A percentile compares a stretch with the other conserved stretches of the same genome.
phyloP scores from a whole-genome alignment of 257 asterid genomes.

The Ophiorrhiza pumila region DNA sequence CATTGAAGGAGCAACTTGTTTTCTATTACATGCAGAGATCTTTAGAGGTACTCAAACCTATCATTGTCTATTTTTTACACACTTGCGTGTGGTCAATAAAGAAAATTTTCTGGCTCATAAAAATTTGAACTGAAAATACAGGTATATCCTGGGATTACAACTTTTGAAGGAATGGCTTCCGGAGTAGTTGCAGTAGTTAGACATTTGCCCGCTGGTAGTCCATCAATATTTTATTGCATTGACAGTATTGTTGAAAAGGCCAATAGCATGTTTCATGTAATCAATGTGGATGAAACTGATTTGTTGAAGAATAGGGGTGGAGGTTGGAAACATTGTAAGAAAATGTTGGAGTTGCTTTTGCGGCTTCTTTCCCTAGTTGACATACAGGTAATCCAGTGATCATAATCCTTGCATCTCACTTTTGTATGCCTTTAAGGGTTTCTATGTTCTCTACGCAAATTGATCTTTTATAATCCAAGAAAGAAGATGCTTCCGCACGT shows the following conservation, averaged over 20 bases:
- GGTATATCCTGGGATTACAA: slow-evolving; percentile 82
- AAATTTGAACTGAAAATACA: slow-evolving; percentile 29
- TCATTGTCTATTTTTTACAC: slow-evolving; percentile 14
- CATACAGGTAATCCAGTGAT: slow-evolving; percentile 54
- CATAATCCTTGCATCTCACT: background rate
- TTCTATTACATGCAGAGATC: slow-evolving; percentile 77
- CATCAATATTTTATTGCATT: slow-evolving; percentile 69
- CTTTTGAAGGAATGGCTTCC: slow-evolving; percentile 90
- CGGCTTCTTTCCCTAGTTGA: slow-evolving; percentile 75
- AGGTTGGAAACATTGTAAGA: slow-evolving; percentile 61
- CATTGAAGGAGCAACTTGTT: slow-evolving; percentile 87
- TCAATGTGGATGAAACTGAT: slow-evolving; percentile 35
- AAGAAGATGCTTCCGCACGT: slow-evolving; percentile 51
- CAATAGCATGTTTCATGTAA: slow-evolving; percentile 43
- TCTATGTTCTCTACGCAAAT: background rate
- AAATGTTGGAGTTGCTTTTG: slow-evolving; percentile 70
- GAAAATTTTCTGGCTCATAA: slow-evolving; percentile 9
- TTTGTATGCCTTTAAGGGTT: background rate
- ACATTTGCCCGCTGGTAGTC: slow-evolving; percentile 96
- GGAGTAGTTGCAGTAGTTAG: slow-evolving; percentile 84
- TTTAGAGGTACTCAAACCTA: slow-evolving; percentile 58
- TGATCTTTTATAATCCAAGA: slow-evolving; percentile 9
- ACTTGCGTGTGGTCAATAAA: slow-evolving; percentile 9
- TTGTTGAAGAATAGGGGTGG: slow-evolving; percentile 63
- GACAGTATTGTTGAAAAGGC: slow-evolving; percentile 62